phyloP scores from a whole-genome alignment of 2,329 filamentous ascomycete species.

The Colletotrichum falcatum region DNA sequence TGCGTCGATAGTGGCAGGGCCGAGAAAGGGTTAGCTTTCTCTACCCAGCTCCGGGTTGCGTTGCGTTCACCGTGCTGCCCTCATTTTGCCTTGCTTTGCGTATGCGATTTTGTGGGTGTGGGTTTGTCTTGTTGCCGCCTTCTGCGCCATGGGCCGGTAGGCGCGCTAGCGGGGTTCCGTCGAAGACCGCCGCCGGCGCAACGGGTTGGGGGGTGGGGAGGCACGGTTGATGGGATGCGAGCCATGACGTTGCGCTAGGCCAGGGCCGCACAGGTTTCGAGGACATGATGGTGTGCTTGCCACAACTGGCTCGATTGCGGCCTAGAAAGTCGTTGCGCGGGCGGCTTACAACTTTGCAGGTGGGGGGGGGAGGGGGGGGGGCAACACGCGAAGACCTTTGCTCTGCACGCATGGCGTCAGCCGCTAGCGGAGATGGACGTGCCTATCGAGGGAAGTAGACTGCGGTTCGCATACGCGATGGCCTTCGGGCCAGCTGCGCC shows the following conservation, averaged over 20 bases:
- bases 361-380: too few relatives aligned
- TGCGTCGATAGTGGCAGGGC: not conserved
- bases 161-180: constrained; percentile 8
- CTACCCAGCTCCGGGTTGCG: not conserved
- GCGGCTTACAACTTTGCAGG: not conserved
- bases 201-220: not conserved
- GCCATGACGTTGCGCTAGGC: constrained; percentile 1
- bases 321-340: not conserved
- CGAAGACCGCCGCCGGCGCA: not conserved
- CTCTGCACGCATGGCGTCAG: not conserved
- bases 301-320: not conserved
- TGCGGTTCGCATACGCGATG: not conserved
- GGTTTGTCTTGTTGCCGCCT: not conserved
- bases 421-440: not conserved
- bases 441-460: not conserved
- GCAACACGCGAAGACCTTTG: too few relatives aligned
- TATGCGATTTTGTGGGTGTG: too few relatives aligned
- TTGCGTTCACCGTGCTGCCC: not conserved
- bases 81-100: not conserved
- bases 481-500: not conserved
- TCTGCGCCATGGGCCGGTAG: constrained; percentile 3
- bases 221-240: not conserved
- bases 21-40: not conserved
- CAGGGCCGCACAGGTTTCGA: not conserved
- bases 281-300: not conserved